Base-by-base conservation (phyloP, 441 rosid species). In the Theobroma grandiflorum region DNA sequence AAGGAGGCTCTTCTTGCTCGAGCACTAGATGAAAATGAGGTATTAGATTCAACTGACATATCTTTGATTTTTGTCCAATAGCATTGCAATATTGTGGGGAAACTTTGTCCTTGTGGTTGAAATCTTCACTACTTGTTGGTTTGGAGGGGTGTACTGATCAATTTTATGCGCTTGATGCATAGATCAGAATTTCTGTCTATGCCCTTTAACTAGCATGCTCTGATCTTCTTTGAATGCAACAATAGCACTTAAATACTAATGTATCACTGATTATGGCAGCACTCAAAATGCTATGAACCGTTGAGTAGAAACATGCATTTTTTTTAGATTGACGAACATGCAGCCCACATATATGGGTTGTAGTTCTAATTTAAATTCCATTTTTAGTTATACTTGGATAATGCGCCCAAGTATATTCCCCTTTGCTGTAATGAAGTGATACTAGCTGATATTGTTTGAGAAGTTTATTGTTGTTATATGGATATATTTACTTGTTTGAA, bases 1-100 rank as follows among this genome's bases (percentile, higher is more conserved):
- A 94, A 97, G 87, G 92, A 92, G 71, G 98, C 98, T 58, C 98
- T 97, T 84, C 95, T 97, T 66, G 89, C 92, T 78, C 90, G 97
- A 69, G 98, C 99, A 31, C 83, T 87, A 31, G 90, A 89, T 68
- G 99, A 97, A 85, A 95, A 92, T 50, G 99, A 93, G 99, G 99
- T 97, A 90, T 71, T 47, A 50, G 35, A 4, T 47, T 26, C 20
- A 6, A 72, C 47, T 52, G 40, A 38, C 20, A 20, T 72, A 69
- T 20, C 37, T 47, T 69, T 8, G 10, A 11, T 40, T n/a, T 59
- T 11, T 43, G 43, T 49, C 37, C 37, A 38, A 42, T 40, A 42
- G 55, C 77, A 40, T 58, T 74, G 63, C 63, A 55, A 37, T 35
- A 37, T 72, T 53, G 10, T 8, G 35, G 9, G 38, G 40, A 35